Percentiles rank a stretch among this genome's conserved stretches.
Conservation (phyloP, 2,329 filamentous ascomycete species). For the Aurifilum marmelostoma region DNA sequence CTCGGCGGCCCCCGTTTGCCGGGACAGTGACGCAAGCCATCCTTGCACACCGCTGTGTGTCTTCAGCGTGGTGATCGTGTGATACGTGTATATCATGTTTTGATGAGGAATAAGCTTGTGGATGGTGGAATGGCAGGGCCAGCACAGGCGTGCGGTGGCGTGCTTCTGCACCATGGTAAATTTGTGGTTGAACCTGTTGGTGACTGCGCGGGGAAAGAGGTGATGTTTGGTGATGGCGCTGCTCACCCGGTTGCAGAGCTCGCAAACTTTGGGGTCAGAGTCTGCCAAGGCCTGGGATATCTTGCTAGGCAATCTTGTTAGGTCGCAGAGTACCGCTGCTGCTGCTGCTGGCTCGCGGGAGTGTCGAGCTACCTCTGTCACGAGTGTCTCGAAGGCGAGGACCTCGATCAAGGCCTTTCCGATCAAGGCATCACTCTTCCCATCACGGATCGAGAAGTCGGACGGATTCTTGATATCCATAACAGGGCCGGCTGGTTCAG, state of each 20-base stretch:
- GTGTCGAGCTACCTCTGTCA: not conserved
- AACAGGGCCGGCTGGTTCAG: not conserved
- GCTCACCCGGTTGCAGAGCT: constrained; percentile 1
- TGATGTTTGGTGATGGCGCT: not conserved
- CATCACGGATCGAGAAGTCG: not conserved
- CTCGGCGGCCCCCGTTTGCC: not conserved
- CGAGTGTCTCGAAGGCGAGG: not conserved
- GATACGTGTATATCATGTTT: not conserved
- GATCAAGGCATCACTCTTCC: not conserved
- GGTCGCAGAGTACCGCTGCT: not conserved
- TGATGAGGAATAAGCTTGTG: not conserved
- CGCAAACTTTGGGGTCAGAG: not conserved
- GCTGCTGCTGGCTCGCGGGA: not conserved
- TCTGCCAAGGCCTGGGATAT: not conserved
- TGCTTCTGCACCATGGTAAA: not conserved
- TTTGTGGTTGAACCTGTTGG: not conserved
- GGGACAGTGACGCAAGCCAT: not conserved
- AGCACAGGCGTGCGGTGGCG: not conserved
- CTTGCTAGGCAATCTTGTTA: not conserved
- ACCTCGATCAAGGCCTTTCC: not conserved
- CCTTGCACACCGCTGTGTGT: not conserved
- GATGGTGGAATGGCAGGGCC: not conserved
- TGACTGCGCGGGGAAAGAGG: not conserved
- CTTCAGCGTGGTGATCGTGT: not conserved
- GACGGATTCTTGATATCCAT: not conserved